Conservation (phyloP, 2,329 filamentous ascomycete genomes). For the Blumeria hordei region DNA sequence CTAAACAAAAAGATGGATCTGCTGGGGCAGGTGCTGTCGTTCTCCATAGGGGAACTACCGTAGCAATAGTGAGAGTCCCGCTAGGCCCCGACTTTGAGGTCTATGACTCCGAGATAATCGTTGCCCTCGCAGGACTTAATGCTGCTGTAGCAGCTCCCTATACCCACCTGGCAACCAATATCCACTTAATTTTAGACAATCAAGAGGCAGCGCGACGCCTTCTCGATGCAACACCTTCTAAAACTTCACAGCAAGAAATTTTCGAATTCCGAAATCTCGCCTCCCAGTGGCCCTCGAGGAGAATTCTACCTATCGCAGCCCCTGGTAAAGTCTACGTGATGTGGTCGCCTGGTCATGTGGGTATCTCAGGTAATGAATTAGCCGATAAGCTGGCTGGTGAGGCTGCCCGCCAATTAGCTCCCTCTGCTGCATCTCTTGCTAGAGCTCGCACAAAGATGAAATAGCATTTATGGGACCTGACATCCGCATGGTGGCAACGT, state of each 20-base stretch:
- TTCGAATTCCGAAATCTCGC: not conserved
- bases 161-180: not conserved
- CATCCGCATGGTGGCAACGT: not conserved
- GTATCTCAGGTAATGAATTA: slow-evolving; percentile 1
- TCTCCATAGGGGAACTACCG: not conserved
- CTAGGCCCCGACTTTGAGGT: not conserved
- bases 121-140: not conserved
- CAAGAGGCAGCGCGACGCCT: not conserved
- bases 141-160: not conserved
- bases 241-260: not conserved
- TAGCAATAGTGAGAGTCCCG: not conserved
- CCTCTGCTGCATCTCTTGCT: not conserved
- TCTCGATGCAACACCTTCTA: not conserved
- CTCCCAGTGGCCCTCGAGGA: not conserved
- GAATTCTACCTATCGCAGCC: not conserved
- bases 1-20: not conserved
- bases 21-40: not conserved
- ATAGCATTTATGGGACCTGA: not conserved
- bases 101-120: not conserved
- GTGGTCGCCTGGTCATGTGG: not conserved
- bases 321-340: not conserved
- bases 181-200: slow-evolving; percentile 1
- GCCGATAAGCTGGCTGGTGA: not conserved
- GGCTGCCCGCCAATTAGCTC: not conserved
- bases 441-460: slow-evolving; percentile 1